Base-by-base conservation (phyloP, 257 asterid genomes). In the Eustoma russellianum region DNA sequence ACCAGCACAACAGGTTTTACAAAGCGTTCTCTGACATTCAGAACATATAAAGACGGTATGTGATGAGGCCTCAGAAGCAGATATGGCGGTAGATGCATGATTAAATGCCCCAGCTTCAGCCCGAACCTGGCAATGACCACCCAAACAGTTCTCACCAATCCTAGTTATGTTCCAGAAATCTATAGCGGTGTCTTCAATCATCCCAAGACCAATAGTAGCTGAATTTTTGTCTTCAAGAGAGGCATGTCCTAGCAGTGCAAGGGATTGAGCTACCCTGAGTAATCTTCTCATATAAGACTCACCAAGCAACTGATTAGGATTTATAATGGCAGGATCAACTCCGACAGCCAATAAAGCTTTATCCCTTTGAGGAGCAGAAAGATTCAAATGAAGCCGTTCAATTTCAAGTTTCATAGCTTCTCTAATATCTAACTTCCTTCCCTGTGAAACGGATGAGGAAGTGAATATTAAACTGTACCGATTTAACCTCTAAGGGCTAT, bases 311-410 rank as follows among this genome's bases (percentile, higher is more conserved):
- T 76, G 52, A 67, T 87, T 84, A 18, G 96, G 96, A 65, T 88
- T 88, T 72, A 91, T 84, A 68, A 80, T 81, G 38, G 97, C 95
- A 69, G 97, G 95, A 79, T 87, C 98, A 66, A 91, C 81, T 52
- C 97, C 94, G 43, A 91, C 73, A 40, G 94, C 81, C 69, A 91
- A 74, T 64, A 91, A 79, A 33, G 94, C 83, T 73, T 97, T 82
- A 71, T 91, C 95, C 82, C 98, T 84, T 74, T 76, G 94, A 60
- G 98, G 88, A 66, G 98, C 97, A 59, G 97, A 85, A 64, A 87
- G 88, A 78, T 85, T 85, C 70, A 75, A 60, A 61, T 67, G 75
- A 52, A 91, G 80, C 62, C 98, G 90, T 54, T 85, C 94, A 69
- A 85, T 78, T 78, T 91, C 98, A 70, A 91, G 94, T 68, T 83